Conservation (phyloP, 495 filamentous ascomycete species). For the Aspergillus nidulans region DNA sequence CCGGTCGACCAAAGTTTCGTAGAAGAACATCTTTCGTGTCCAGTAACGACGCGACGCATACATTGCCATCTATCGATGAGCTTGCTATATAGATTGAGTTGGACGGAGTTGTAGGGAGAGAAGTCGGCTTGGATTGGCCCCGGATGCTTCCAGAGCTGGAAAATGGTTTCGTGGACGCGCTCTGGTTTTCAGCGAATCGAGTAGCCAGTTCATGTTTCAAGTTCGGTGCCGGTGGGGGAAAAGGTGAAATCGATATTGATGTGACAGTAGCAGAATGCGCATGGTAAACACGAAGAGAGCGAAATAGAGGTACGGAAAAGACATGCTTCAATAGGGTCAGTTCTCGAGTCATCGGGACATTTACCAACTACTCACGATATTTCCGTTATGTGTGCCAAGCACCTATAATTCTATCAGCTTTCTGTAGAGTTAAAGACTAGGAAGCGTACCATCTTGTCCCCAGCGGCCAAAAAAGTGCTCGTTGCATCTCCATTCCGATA, state of each 20-base stretch:
- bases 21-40: conserved; percentile 77
- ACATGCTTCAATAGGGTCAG: conserved; percentile 62
- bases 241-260: conserved; percentile 84
- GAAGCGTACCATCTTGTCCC: conserved; percentile 85
- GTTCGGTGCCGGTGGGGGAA: conserved; percentile 66
- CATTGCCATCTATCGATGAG: conserved; percentile 91
- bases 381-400: conserved; percentile 93
- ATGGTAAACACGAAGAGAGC: conserved; percentile 76
- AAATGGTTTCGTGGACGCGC: conserved; percentile 38
- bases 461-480: conserved; percentile 80
- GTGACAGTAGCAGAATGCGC: conserved; percentile 90
- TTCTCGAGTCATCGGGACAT: neutral
- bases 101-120: conserved; percentile 63
- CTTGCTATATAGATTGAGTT: conserved; percentile 90
- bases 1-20: conserved; percentile 87
- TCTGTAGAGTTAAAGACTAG: neutral
- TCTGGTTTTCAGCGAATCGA: conserved; percentile 47
- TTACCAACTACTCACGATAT: conserved; percentile 64
- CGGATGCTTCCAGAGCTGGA: conserved; percentile 48
- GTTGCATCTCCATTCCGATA: conserved; percentile 95
- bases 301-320: conserved; percentile 72
- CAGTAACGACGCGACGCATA: conserved; percentile 80
- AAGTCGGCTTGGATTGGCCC: conserved; percentile 42
- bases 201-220: conserved; percentile 49
- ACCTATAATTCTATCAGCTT: conserved; percentile 52